Conservation (phyloP, 2,329 filamentous ascomycete species). For the Colletotrichum truncatum region DNA sequence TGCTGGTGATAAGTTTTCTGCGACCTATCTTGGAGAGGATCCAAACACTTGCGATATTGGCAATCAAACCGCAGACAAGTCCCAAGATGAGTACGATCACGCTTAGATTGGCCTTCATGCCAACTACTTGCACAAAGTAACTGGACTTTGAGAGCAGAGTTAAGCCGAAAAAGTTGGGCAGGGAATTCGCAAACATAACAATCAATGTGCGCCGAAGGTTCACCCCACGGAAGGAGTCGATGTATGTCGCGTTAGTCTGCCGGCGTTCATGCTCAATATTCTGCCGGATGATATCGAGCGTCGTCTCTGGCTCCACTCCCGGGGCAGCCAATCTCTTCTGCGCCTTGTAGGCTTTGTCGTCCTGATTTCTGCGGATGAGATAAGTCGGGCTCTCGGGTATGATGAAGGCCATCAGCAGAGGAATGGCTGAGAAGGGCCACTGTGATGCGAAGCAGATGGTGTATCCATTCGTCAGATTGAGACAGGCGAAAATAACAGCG, state of each 20-base stretch:
- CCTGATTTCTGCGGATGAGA: constrained; percentile 50
- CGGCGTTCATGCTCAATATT: constrained; percentile 53
- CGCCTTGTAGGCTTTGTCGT: constrained; percentile 51
- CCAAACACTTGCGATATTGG: constrained; percentile 55
- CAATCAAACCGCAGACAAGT: constrained; percentile 53
- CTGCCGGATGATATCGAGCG: constrained; percentile 53
- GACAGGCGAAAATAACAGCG: constrained; percentile 47
- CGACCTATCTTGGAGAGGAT: constrained; percentile 50
- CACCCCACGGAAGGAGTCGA: constrained; percentile 52
- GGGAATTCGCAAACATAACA: constrained; percentile 49
- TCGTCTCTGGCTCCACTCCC: constrained; percentile 47
- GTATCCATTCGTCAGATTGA: constrained; percentile 44
- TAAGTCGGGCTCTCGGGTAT: constrained; percentile 62
- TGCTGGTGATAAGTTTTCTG: constrained; percentile 46
- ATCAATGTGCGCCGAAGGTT: constrained; percentile 53
- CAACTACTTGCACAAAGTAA: constrained; percentile 49
- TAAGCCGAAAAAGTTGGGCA: constrained; percentile 56
- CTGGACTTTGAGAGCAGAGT: constrained; percentile 51
- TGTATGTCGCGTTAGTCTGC: constrained; percentile 44
- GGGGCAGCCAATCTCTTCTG: constrained; percentile 58
- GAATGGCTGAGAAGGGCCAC: constrained; percentile 53
- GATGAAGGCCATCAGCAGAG: constrained; percentile 50
- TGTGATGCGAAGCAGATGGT: constrained; percentile 52
- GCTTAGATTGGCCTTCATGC: constrained; percentile 39
- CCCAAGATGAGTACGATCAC: constrained; percentile 56